Evolutionary conservation across 1,139 yeast genomes (phyloP).

Genomic region (Debaryomyces fabryi): DNA sequence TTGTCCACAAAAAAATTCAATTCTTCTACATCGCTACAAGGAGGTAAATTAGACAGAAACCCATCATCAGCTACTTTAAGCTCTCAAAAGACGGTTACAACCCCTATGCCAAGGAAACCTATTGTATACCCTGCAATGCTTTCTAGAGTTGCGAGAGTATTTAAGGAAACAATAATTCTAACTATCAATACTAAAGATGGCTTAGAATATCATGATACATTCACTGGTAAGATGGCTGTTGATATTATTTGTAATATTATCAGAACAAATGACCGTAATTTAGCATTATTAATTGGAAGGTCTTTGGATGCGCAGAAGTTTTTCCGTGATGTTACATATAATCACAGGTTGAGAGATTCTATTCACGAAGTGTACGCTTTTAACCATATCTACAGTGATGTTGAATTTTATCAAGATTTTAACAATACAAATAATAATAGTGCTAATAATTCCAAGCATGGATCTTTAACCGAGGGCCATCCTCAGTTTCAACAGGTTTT

Average conservation of each 20-base stretch:
- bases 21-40: conserved; percentile 38
- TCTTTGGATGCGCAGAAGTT: conserved; percentile 93
- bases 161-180: conserved; percentile 68
- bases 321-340: conserved; percentile 94
- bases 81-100: conserved; percentile 41
- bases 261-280: conserved; percentile 86
- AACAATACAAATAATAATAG: conserved; percentile 21
- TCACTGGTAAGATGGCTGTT: conserved; percentile 93
- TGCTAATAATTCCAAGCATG: conserved; percentile 31
- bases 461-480: conserved; percentile 24
- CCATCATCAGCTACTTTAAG: conserved; percentile 34
- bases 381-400: conserved; percentile 55
- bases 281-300: conserved; percentile 86
- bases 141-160: conserved; percentile 80
- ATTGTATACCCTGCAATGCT: conserved; percentile 85
- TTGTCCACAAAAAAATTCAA: conserved; percentile 45
- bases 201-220: conserved; percentile 91
- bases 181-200: conserved; percentile 91
- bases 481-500: conserved; percentile 17
- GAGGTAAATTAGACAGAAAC: conserved; percentile 31
- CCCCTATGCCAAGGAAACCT: conserved; percentile 55
- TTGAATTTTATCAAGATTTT: conserved; percentile 40
- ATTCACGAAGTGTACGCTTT: conserved; percentile 87
- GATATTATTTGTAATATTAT: conserved; percentile 84
- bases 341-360: conserved; percentile 88